A percentile compares a stretch with the other conserved stretches of the same genome.
Evolutionary conservation across 2,329 filamentous ascomycete species (phyloP).

Genomic region (Bretziella fagacearum): DNA sequence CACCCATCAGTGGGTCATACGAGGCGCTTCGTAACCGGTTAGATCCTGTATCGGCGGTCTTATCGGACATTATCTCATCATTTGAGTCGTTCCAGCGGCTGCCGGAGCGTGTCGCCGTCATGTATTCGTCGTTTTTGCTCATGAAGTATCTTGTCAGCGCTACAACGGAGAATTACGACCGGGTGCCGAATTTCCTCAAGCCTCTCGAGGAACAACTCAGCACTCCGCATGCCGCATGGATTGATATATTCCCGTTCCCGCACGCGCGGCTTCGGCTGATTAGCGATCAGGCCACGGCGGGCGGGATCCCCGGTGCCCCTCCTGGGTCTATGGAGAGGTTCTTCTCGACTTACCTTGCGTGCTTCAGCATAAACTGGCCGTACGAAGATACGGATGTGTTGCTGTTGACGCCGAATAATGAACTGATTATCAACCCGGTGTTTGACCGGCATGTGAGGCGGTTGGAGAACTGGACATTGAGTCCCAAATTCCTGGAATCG

Average conservation of each 20-base stretch:
- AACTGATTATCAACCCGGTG: slow-evolving; percentile 67
- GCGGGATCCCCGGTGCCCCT: background rate
- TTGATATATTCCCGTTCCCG: slow-evolving; percentile 69
- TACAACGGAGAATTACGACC: slow-evolving; percentile 60
- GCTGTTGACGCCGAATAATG: slow-evolving; percentile 39
- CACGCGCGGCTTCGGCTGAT: slow-evolving; percentile 53
- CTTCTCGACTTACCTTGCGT: slow-evolving; percentile 66
- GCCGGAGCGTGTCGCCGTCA: slow-evolving; percentile 64
- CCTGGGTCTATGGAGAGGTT: slow-evolving; percentile 34
- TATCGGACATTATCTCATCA: slow-evolving; percentile 70
- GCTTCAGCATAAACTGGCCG: slow-evolving; percentile 66
- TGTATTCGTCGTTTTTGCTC: slow-evolving; percentile 74
- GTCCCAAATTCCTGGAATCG: slow-evolving; percentile 45
- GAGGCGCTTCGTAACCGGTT: slow-evolving; percentile 4
- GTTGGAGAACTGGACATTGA: slow-evolving; percentile 67
- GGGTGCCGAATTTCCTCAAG: slow-evolving; percentile 55
- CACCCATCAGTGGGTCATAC: slow-evolving; percentile 1
- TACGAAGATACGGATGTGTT: slow-evolving; percentile 59
- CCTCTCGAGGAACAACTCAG: slow-evolving; percentile 51
- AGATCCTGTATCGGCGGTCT: slow-evolving; percentile 55
- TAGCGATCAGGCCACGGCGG: slow-evolving; percentile 15
- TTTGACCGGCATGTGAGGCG: slow-evolving; percentile 67
- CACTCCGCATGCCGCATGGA: slow-evolving; percentile 58
- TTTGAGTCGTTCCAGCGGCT: slow-evolving; percentile 65
- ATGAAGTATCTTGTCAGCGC: slow-evolving; percentile 77